Evolutionary conservation across 768 basidiomycete species (phyloP), one percentile per base, ranked within the genome.

Genomic region (Hemileccinum impolitum): DNA sequence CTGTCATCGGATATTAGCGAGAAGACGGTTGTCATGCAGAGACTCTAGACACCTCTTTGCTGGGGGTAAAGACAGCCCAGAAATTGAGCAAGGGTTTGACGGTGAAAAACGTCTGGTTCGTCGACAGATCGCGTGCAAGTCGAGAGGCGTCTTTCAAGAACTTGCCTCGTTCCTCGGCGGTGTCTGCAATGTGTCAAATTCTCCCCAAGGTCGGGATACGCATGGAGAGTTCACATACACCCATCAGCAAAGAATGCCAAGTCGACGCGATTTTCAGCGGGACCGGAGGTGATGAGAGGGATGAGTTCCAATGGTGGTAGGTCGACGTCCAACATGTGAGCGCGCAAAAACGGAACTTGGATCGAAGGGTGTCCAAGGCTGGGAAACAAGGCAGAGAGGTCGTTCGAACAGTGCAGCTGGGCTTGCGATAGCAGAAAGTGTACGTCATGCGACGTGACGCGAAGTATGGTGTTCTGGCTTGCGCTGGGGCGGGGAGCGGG

Each of bases 211-310:
- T 25, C 39, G 6, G 28, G 35, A 36, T 11, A 15, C 32, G 28
- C 6, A 25, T 23, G 11, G 32, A 39, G 1, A 15, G 28, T 23
- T 26, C 23, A 73, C 85, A 51, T 63, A 88, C 87, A 90, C 30
- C 88, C 87, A 53, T 90, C 87, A 0, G 80, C 76, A 63, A 90
- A 88, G 68, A 90, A 90, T 11, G 87, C 79, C 9, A 90, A 68
- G 67, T 88, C 81, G 21, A 88, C 78, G 15, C 88, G 78, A 60
- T 90, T 90, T 32, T 62, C 61, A 11, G 80, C 74, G 8, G 78
- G 72, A 0, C 87, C 87, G 28, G 86, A 84, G 6, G 76, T 67
- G 23, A 79, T 70, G 21, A 90, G 71, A 37, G 82, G 81, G 10
- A 73, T 54, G 8, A 87, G 60, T 49, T 84, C 75, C 31, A 87